Percentiles rank a stretch among this genome's conserved stretches.
These are phyloP conservation scores for Colletotrichum lini DNA, from an alignment of 2,329 filamentous ascomycete genomes.

Conservation along the genomic window DNA sequence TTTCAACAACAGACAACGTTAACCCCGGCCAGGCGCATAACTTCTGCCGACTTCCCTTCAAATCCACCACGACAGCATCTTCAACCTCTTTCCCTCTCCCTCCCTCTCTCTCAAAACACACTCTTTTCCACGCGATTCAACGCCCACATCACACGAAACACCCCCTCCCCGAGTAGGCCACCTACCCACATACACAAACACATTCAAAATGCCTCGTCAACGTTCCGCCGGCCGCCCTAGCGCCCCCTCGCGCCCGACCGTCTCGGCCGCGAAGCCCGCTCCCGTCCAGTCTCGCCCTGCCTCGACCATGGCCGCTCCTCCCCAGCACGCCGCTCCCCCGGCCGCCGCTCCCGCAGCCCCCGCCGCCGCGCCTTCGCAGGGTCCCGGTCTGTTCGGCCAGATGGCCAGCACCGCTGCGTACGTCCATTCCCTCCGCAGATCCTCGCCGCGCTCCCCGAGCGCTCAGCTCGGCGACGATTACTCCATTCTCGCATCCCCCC, in stretches of 20 bases:
- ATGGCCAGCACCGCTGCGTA: conserved; percentile 99
- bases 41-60: conserved; percentile 42
- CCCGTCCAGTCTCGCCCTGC: conserved; percentile 78
- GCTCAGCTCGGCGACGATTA: too few species aligned
- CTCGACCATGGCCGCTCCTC: conserved; percentile 73
- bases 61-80: conserved; percentile 45
- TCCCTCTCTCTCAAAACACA: conserved; percentile 43
- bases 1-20: conserved; percentile 16
- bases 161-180: conserved; percentile 29
- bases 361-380: conserved; percentile 69
- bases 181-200: conserved; percentile 37
- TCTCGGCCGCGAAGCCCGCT: conserved; percentile 69
- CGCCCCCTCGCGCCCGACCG: conserved; percentile 75
- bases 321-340: conserved; percentile 53
- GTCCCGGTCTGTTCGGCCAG: conserved; percentile 92
- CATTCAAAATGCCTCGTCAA: conserved; percentile 81
- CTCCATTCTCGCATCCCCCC: too few species aligned
- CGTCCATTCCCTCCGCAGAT: conserved; percentile 57
- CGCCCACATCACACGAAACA: not conserved
- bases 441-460: not conserved
- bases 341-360: conserved; percentile 60
- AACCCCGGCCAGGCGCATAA: conserved; percentile 32
- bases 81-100: conserved; percentile 41
- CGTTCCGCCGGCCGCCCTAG: conserved; percentile 72
- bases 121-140: not conserved